A percentile compares a stretch with the other conserved stretches of the same genome.
Evolutionary conservation across 176 grass and related monocot genomes (phyloP).

Genomic region (Rhynchospora breviuscula): DNA sequence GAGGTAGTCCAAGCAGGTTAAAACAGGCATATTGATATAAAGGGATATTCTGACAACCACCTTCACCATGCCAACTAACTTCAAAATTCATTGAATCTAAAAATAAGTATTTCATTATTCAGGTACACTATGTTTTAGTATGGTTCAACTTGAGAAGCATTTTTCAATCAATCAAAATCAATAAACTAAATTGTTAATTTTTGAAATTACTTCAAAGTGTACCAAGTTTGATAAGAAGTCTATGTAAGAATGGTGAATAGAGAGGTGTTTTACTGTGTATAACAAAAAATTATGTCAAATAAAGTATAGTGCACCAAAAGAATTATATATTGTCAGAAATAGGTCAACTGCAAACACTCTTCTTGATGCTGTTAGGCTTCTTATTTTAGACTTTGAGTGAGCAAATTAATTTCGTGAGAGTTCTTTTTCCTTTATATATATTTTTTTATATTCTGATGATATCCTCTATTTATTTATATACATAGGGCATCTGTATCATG

Average conservation of each 20-base stretch:
- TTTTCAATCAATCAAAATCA: background rate
- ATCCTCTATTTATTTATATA: slow-evolving; percentile 33
- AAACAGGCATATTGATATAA: background rate
- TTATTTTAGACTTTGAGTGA: too few relatives aligned
- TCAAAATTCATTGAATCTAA: background rate
- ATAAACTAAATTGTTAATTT: background rate
- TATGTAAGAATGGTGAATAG: background rate
- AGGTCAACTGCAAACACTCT: background rate
- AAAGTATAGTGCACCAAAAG: background rate
- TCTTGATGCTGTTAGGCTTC: background rate
- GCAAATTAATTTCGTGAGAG: background rate
- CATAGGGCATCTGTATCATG: slow-evolving; percentile 48
- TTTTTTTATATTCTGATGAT: background rate
- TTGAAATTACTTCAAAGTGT: background rate
- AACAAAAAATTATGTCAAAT: background rate
- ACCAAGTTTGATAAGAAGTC: background rate
- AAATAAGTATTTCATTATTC: background rate
- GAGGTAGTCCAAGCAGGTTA: background rate
- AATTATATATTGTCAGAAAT: background rate
- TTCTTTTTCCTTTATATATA: too few relatives aligned
- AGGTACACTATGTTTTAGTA: background rate
- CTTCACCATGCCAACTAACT: background rate
- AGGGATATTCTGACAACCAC: background rate
- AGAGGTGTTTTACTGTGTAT: background rate
- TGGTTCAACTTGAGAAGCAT: background rate